Evolutionary conservation across 2,329 filamentous ascomycete genomes (phyloP).

Genomic region (Pestalotiopsis fici): DNA sequence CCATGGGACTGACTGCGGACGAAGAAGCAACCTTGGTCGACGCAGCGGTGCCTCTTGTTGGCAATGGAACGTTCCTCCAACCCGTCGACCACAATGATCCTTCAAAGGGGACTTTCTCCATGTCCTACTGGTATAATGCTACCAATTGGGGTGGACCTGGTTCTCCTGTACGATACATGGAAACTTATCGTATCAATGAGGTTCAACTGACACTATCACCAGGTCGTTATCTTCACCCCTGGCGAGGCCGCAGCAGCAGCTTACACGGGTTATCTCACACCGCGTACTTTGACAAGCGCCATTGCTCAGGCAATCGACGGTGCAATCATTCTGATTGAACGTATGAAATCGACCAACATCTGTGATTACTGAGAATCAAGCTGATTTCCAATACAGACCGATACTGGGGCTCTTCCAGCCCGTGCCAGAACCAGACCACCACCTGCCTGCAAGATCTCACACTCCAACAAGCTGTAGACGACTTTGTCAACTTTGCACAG

Average conservation of each 20-base stretch:
- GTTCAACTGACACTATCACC: neutral
- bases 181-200: neutral
- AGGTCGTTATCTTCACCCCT: slow-evolving; percentile 53
- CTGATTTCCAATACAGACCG: slow-evolving; percentile 38
- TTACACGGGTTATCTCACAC: slow-evolving; percentile 53
- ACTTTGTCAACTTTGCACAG: slow-evolving; percentile 56
- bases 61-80: slow-evolving; percentile 46
- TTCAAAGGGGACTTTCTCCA: slow-evolving; percentile 53
- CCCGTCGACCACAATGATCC: slow-evolving; percentile 60
- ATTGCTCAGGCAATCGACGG: slow-evolving; percentile 53
- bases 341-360: slow-evolving; percentile 26
- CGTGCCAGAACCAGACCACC: slow-evolving; percentile 50
- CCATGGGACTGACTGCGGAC: slow-evolving; percentile 15
- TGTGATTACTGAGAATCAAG: neutral
- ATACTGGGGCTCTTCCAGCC: slow-evolving; percentile 60
- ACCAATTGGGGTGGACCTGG: slow-evolving; percentile 55
- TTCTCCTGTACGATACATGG: slow-evolving; percentile 42
- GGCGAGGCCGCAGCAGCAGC: slow-evolving; percentile 49
- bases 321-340: slow-evolving; percentile 57
- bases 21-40: slow-evolving; percentile 17
- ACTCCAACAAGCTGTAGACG: slow-evolving; percentile 52
- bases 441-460: slow-evolving; percentile 56
- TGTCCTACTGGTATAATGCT: slow-evolving; percentile 50
- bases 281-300: slow-evolving; percentile 47
- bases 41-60: slow-evolving; percentile 11